phyloP scores from a whole-genome alignment of 805 yeast species.

The Metschnikowia arizonensis region DNA sequence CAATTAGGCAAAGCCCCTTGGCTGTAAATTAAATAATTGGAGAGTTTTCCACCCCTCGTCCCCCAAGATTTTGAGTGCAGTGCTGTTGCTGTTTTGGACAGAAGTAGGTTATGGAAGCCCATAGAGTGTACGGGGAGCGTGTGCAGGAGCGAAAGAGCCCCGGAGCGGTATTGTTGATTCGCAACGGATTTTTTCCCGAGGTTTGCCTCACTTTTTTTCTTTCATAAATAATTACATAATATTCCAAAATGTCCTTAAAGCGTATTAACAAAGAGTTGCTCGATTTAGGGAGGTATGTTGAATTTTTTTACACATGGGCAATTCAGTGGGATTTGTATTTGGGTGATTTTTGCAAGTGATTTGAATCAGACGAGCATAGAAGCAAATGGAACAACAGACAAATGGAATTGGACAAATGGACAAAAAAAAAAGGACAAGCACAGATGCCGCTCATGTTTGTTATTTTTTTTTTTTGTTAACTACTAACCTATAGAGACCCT shows the following conservation, averaged over 20 bases:
- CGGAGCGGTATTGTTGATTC: conserved; percentile 14
- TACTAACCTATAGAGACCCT: conserved; percentile 68
- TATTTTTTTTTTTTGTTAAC: too few relatives aligned
- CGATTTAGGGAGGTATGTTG: conserved; percentile 86
- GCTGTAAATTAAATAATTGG: too few relatives aligned
- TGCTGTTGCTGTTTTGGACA: too few relatives aligned
- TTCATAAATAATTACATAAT: conserved; percentile 8
- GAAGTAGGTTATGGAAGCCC: too few relatives aligned
- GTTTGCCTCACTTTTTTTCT: conserved; percentile 15
- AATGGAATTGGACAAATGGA: too few relatives aligned
- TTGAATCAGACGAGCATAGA: not conserved
- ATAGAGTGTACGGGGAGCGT: not conserved
- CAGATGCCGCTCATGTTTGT: too few relatives aligned
- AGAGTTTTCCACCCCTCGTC: too few relatives aligned
- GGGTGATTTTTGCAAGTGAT: too few relatives aligned
- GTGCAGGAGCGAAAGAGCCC: conserved; percentile 16
- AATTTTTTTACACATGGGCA: not conserved
- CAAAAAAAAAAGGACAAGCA: too few relatives aligned
- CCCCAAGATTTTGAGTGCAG: too few relatives aligned
- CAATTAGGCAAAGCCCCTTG: too few relatives aligned
- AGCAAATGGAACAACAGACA: not conserved
- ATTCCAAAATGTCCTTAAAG: conserved; percentile 71
- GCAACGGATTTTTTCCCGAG: conserved; percentile 19
- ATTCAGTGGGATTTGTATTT: too few relatives aligned
- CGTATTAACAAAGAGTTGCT: conserved; percentile 94